Base-by-base conservation (phyloP, 352 stramenopile species). In the Globisporangium polare region DNA sequence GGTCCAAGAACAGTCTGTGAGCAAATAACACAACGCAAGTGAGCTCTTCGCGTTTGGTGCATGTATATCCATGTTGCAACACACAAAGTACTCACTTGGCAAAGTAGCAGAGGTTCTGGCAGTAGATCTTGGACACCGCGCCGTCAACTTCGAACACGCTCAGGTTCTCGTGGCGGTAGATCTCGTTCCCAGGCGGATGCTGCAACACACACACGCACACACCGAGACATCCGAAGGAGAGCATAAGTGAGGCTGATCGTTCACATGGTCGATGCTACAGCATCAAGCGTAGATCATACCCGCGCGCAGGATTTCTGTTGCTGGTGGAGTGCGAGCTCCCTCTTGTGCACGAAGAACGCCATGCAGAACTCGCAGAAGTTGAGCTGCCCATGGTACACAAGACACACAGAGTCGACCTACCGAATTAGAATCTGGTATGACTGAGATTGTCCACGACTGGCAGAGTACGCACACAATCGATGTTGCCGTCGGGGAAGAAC, bases 31-130 rank as follows among this genome's bases (percentile, higher is more conserved):
- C n/a, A n/a, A n/a, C n/a, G n/a, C 47, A 46, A 53, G n/a, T 54
- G 17, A 54, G 26, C 5, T 53, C 22, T 53, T 29, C 10, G 24
- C 13, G 29, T 22, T 46, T 46, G 39, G 53, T 6, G n/a, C 29
- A 35, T 5, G 29, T 8, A 8, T 8, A 10, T 35, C 5, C 29
- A 35, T 35, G 29, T 8, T 35, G 29, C 29, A 35, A 24, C 5
- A 60, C 3, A 27, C 43, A 24, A 24, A 63, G 13, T 17, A 76
- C 82, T 27, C 73, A 92, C 84, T 99, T 99, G 43, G 95, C 93
- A 60, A 99, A 83, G n/a, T 99, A 96, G 74, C 97, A 99, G 2
- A 99, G 77, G 72, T 97, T 99, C 79, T 99, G 97, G 80, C 96
- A 99, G 73, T 99, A 99, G 5, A 98, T 84, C 68, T 97, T 92